Base-by-base conservation (phyloP, 2,329 filamentous ascomycete species). In the Alternaria burnsii region DNA sequence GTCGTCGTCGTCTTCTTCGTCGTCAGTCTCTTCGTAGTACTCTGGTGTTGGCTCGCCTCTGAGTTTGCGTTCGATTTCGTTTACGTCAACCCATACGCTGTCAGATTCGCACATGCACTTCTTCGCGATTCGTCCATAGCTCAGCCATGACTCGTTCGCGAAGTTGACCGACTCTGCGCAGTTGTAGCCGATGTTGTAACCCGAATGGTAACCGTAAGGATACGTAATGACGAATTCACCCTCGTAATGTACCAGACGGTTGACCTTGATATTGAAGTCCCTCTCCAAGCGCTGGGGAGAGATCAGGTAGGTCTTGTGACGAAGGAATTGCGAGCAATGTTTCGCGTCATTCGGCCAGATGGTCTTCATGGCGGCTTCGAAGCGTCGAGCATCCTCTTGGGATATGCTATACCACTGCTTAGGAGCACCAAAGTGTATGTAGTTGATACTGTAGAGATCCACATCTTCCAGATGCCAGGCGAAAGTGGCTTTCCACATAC, bases 371-470 rank as follows among this genome's bases (percentile, higher is more conserved):
- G 93, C 94, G 38, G 89, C 88, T 79, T 99, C 95, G 71, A 99
- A 99, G 16, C 91, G 90, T 52, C 93, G 88, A 14, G 94, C 93
- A 76, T 99, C 95, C 67, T 92, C 91, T 78, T 98, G 96, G 0
- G 94, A 97, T 67, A 99, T 98, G 79, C 94, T 97, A 81, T 99
- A 99, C 95, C 95, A 99, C 78, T 99, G 95, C 80, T 99, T 99
- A 0, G 95, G 95, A 1, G 95, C 95, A 55, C 95, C 95, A 77
- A 99, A 99, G 75, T 99, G 95, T 61, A 99, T 93, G 78, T 97
- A 99, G 82, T 99, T 99, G 85, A 99, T 99, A 78, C 94, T 98
- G 87, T 99, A 99, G 5, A 99, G 87, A 81, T 99, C 95, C 42
- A 99, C 94, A 76, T 99, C 95, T 77, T 99, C 95, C 54, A 99